phyloP scores from a whole-genome alignment of 805 yeast genomes.

The Ogataea haglerorum region DNA sequence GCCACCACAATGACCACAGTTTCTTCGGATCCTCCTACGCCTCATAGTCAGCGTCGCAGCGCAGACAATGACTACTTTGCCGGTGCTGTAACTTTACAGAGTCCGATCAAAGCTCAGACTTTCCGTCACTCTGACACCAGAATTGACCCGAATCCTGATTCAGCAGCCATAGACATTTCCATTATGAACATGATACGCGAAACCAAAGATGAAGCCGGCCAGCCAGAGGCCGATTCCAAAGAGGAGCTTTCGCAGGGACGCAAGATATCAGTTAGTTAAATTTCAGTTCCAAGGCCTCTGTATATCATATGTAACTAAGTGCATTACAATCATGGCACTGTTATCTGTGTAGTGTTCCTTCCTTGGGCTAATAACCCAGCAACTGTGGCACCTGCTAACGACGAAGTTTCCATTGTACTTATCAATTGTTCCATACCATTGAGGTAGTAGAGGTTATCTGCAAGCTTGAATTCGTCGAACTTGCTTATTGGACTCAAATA shows the following conservation, averaged over 20 bases:
- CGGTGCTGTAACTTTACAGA: slow-evolving; percentile 9
- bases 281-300: background rate
- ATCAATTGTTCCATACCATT: slow-evolving; percentile 45
- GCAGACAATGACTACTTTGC: slow-evolving; percentile 16
- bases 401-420: slow-evolving; percentile 51
- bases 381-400: slow-evolving; percentile 47
- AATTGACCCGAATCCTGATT: background rate
- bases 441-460: slow-evolving; percentile 37
- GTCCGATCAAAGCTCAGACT: slow-evolving; percentile 13
- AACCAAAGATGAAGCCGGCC: background rate
- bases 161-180: slow-evolving; percentile 3
- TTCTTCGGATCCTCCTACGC: slow-evolving; percentile 24
- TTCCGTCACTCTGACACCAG: slow-evolving; percentile 9
- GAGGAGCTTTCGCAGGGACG: slow-evolving; percentile 11
- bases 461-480: slow-evolving; percentile 21
- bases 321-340: slow-evolving; percentile 15
- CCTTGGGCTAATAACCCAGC: slow-evolving; percentile 40
- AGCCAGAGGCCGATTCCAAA: slow-evolving; percentile 2
- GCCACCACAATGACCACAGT: slow-evolving; percentile 34
- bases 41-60: slow-evolving; percentile 14
- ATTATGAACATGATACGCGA: slow-evolving; percentile 1
- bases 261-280: slow-evolving; percentile 9
- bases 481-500: slow-evolving; percentile 29
- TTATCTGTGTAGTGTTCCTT: slow-evolving; percentile 25
- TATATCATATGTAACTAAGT: slow-evolving; percentile 5